Evolutionary conservation across 2,329 filamentous ascomycete genomes (phyloP).

Genomic region (Pezicula carpinea): DNA sequence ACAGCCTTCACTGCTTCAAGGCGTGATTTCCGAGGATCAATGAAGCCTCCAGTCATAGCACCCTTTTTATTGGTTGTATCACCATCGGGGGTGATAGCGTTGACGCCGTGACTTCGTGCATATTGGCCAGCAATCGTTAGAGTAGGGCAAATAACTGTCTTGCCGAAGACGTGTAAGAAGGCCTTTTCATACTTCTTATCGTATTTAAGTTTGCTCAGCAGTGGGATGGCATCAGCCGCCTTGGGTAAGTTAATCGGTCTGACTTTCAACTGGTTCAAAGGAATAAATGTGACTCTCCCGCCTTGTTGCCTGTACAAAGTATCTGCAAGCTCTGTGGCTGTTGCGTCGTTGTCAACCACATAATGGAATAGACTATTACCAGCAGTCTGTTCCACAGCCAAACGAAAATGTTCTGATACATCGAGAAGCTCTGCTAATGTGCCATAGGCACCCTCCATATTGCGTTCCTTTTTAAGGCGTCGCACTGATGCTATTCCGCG

Average conservation of each 20-base stretch:
- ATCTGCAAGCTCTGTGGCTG: constrained; percentile 76
- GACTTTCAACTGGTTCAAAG: constrained; percentile 74
- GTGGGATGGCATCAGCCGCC: constrained; percentile 79
- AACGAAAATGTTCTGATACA: constrained; percentile 77
- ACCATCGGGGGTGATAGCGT: constrained; percentile 90
- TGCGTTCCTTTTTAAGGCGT: constrained; percentile 71
- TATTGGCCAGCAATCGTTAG: constrained; percentile 85
- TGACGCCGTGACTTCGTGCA: constrained; percentile 84
- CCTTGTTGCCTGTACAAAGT: constrained; percentile 73
- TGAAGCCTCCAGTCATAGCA: constrained; percentile 90
- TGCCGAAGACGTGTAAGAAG: constrained; percentile 92
- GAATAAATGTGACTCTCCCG: constrained; percentile 92
- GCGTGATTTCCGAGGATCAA: constrained; percentile 80
- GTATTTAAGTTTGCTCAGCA: constrained; percentile 80
- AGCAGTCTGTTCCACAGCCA: constrained; percentile 88
- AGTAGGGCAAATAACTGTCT: constrained; percentile 89
- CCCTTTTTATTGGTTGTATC: constrained; percentile 94
- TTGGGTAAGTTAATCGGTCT: constrained; percentile 73
- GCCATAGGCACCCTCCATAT: constrained; percentile 84
- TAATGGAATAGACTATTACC: constrained; percentile 94
- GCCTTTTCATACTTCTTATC: constrained; percentile 75
- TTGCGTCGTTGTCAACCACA: constrained; percentile 87
- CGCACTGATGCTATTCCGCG: constrained; percentile 83
- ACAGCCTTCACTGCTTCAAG: constrained; percentile 78
- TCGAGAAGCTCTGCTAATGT: constrained; percentile 90